A percentile compares a stretch with the other conserved stretches of the same genome.
phyloP scores from a whole-genome alignment of 2,329 filamentous ascomycete genomes.

The Cyclaneusma minus region DNA sequence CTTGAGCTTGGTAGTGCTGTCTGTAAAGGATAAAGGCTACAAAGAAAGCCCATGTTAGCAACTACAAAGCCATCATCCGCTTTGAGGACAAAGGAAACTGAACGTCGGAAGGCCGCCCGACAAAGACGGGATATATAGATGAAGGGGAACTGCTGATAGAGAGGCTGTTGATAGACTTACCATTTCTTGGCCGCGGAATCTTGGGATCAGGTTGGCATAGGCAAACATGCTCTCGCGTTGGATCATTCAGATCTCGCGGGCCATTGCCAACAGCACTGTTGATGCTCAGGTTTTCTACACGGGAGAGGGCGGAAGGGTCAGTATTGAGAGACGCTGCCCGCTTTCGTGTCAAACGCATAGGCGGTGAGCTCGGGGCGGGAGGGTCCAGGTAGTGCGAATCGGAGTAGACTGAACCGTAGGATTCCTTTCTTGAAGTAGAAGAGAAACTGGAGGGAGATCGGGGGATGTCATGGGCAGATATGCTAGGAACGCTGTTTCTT shows the following conservation, averaged over 20 bases:
- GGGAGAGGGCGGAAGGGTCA: constrained; percentile 13
- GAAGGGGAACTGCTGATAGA: constrained; percentile 6
- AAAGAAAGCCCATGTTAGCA: constrained; percentile 18
- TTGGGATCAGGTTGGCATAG: constrained; percentile 58
- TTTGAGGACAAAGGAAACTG: constrained; percentile 8
- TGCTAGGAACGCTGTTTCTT: too few species aligned
- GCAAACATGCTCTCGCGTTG: constrained; percentile 33
- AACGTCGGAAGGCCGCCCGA: constrained; percentile 7
- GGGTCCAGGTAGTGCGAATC: too few species aligned
- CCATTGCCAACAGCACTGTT: constrained; percentile 12
- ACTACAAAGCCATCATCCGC: constrained; percentile 7
- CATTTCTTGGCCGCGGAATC: constrained; percentile 56
- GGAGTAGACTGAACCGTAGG: too few species aligned
- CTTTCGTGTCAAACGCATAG: constrained; percentile 16
- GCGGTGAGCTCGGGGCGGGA: constrained; percentile 12
- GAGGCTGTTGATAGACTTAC: constrained; percentile 28
- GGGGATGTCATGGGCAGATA: too few species aligned
- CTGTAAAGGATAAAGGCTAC: constrained; percentile 95
- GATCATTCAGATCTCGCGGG: constrained; percentile 9
- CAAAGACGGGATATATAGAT: constrained; percentile 11
- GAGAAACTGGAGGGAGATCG: too few species aligned
- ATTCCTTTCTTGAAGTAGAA: too few species aligned
- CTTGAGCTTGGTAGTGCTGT: constrained; percentile 73
- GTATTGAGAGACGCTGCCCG: constrained; percentile 17
- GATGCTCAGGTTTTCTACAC: constrained; percentile 14